These are phyloP conservation scores for Pseudogymnoascus pannorum DNA, from an alignment of 2,329 filamentous ascomycete genomes.

Conservation along the genomic window DNA sequence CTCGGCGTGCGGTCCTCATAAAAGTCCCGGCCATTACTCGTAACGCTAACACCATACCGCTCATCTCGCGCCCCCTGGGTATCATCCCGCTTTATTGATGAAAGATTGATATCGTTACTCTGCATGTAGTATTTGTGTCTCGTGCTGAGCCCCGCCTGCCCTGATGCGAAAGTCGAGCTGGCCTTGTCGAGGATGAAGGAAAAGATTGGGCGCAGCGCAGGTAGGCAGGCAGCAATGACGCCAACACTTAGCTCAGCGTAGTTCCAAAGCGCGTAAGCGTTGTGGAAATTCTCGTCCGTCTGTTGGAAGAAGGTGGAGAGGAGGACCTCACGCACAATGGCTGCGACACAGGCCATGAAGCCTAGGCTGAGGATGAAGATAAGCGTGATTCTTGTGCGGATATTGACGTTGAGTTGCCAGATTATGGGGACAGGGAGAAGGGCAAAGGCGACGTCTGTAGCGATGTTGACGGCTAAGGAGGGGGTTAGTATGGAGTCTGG, in stretches of 20 bases:
- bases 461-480: slow-evolving; percentile 21
- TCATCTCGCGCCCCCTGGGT: not conserved
- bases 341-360: slow-evolving; percentile 33
- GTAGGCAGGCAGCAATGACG: slow-evolving; percentile 37
- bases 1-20: slow-evolving; percentile 9
- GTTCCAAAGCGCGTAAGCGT: slow-evolving; percentile 38
- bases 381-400: slow-evolving; percentile 34
- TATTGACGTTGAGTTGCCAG: slow-evolving; percentile 36
- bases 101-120: slow-evolving; percentile 19
- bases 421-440: slow-evolving; percentile 37
- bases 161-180: slow-evolving; percentile 9
- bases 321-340: slow-evolving; percentile 35
- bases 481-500: not conserved
- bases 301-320: slow-evolving; percentile 32
- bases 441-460: slow-evolving; percentile 29
- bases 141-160: not conserved
- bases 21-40: slow-evolving; percentile 12
- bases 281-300: slow-evolving; percentile 27
- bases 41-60: slow-evolving; percentile 17
- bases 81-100: slow-evolving; percentile 12
- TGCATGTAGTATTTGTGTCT: slow-evolving; percentile 22
- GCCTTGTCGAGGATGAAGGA: slow-evolving; percentile 28
- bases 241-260: slow-evolving; percentile 38
- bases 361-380: slow-evolving; percentile 20
- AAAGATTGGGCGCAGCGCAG: slow-evolving; percentile 36